Conservation (phyloP, 768 basidiomycete species). For the Pisolithus marmoratus region DNA sequence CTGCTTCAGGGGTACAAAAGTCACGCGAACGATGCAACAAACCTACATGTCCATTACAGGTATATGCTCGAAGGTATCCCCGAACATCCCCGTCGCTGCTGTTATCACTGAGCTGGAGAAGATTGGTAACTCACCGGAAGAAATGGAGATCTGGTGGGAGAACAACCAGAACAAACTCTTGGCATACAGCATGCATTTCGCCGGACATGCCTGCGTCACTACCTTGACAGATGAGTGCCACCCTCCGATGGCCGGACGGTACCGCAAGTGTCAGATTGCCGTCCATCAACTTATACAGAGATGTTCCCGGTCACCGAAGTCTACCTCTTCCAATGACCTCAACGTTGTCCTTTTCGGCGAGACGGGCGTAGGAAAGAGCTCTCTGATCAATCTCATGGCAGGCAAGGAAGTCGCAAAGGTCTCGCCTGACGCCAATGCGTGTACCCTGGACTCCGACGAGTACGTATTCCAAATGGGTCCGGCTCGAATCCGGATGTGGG, state of each 20-base stretch:
- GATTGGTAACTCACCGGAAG: constrained; percentile 11
- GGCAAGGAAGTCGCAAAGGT: constrained; percentile 19
- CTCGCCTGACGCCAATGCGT: constrained; percentile 23
- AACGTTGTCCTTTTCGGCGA: constrained; percentile 39
- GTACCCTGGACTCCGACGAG: constrained; percentile 26
- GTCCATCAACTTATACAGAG: constrained; percentile 13
- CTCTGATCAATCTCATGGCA: constrained; percentile 24
- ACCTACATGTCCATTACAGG: constrained; percentile 19
- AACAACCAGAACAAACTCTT: constrained; percentile 24
- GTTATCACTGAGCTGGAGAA: constrained; percentile 32
- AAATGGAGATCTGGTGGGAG: constrained; percentile 36
- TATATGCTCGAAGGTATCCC: constrained; percentile 15
- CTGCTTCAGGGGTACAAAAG: constrained; percentile 22
- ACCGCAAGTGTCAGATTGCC: constrained; percentile 12
- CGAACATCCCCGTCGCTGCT: constrained; percentile 17
- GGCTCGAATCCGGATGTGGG: constrained; percentile 23
- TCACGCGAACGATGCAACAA: constrained; percentile 23
- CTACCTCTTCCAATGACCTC: constrained; percentile 13
- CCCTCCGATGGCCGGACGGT: constrained; percentile 17
- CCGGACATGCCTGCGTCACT: constrained; percentile 35
- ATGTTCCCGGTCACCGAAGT: constrained; percentile 13
- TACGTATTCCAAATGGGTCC: constrained; percentile 24
- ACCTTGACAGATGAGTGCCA: constrained; percentile 19
- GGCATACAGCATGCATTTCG: constrained; percentile 27
- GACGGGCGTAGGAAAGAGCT: constrained; percentile 21